Conservation (phyloP, 2,329 filamentous ascomycete genomes). For the Aspergillus sclerotialis region DNA sequence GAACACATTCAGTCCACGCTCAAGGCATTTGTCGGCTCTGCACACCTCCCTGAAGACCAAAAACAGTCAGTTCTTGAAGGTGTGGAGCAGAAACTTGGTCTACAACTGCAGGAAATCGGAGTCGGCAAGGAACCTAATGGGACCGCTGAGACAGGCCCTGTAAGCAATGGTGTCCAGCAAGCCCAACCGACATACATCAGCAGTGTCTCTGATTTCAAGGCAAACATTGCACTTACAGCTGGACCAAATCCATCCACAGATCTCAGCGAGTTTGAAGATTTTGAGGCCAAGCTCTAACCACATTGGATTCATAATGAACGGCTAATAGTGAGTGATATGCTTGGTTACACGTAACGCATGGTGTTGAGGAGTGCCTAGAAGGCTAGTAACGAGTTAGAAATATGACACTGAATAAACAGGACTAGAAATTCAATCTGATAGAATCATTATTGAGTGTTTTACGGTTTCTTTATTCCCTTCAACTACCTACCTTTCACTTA, state of each 20-base stretch:
- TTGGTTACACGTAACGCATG: background rate
- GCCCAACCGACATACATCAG: conserved; percentile 55
- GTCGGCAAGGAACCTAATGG: conserved; percentile 34
- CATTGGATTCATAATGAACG: background rate
- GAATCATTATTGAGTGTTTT: too few species aligned
- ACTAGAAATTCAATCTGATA: too few species aligned
- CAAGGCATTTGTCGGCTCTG: conserved; percentile 44
- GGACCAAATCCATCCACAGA: conserved; percentile 69
- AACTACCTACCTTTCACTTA: too few species aligned
- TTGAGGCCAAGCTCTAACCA: conserved; percentile 68
- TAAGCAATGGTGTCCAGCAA: conserved; percentile 21
- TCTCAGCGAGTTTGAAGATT: conserved; percentile 77
- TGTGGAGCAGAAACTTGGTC: conserved; percentile 41
- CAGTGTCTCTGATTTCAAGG: conserved; percentile 76
- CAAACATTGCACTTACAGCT: conserved; percentile 62
- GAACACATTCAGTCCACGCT: conserved; percentile 46
- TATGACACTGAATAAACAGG: too few species aligned
- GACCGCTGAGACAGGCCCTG: conserved; percentile 20
- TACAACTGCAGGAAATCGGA: conserved; percentile 39
- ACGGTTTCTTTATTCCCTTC: too few species aligned
- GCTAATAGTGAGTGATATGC: conserved; percentile 3
- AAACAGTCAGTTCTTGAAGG: conserved; percentile 43
- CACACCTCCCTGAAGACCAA: conserved; percentile 46
- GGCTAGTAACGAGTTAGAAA: too few species aligned
- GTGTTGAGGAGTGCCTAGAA: too few species aligned